These are phyloP conservation scores for Pseudonectria buxi DNA, from an alignment of 2,329 filamentous ascomycete genomes.

Conservation along the genomic window DNA sequence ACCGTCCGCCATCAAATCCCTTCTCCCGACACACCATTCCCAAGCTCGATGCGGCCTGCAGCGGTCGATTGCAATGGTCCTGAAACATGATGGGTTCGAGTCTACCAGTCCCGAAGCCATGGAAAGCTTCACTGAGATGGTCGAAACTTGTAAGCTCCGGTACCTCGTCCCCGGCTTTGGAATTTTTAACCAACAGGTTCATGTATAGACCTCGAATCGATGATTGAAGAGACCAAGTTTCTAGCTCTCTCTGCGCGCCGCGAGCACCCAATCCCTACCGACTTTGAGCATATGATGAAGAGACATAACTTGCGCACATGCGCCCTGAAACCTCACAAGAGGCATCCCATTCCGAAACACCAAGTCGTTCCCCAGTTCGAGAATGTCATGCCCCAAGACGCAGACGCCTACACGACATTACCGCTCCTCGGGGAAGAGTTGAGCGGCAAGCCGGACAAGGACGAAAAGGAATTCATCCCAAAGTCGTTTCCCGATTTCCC, in stretches of 20 bases:
- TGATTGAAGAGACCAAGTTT: slow-evolving; percentile 42
- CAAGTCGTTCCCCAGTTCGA: slow-evolving; percentile 33
- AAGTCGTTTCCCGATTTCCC: slow-evolving; percentile 54
- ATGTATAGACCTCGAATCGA: slow-evolving; percentile 39
- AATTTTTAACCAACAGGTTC: slow-evolving; percentile 16
- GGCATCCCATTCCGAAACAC: slow-evolving; percentile 41
- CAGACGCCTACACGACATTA: slow-evolving; percentile 34
- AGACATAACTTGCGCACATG: slow-evolving; percentile 45
- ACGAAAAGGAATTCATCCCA: slow-evolving; percentile 50
- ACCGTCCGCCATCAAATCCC: slow-evolving; percentile 12
- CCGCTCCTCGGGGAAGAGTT: slow-evolving; percentile 48
- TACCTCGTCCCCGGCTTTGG: too few relatives aligned
- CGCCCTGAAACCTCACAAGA: slow-evolving; percentile 49
- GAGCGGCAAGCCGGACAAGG: slow-evolving; percentile 52
- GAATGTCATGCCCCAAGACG: slow-evolving; percentile 31
- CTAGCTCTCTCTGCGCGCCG: slow-evolving; percentile 44
- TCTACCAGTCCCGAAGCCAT: slow-evolving; percentile 48
- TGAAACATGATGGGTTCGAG: slow-evolving; percentile 54
- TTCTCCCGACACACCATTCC: slow-evolving; percentile 24
- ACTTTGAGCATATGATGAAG: slow-evolving; percentile 49
- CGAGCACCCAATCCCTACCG: slow-evolving; percentile 45
- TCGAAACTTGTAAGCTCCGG: slow-evolving; percentile 50
- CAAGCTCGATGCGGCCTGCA: slow-evolving; percentile 36
- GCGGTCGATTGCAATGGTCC: slow-evolving; percentile 48
- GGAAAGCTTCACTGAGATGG: slow-evolving; percentile 49